A percentile compares a stretch with the other conserved stretches of the same genome.
Conservation (phyloP, 306 rosid species). For the Castanea crenata region DNA sequence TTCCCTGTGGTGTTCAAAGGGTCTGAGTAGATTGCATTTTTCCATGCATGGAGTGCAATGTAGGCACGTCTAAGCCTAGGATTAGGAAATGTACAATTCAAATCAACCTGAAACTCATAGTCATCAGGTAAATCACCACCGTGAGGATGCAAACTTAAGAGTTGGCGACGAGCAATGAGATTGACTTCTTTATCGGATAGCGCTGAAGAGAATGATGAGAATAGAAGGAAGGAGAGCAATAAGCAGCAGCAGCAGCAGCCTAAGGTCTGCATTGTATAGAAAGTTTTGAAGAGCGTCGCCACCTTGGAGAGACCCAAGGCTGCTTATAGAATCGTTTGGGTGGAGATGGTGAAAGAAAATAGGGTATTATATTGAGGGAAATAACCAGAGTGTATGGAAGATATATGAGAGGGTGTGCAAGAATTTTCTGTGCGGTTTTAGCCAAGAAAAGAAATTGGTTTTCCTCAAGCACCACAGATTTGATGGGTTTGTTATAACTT, state of each 20-base stretch:
- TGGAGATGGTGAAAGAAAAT: neutral
- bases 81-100: slow-evolving; percentile 21
- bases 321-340: slow-evolving; percentile 1
- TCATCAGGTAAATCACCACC: slow-evolving; percentile 43
- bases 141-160: slow-evolving; percentile 29
- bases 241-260: slow-evolving; percentile 14
- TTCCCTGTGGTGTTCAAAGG: slow-evolving; percentile 49
- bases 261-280: slow-evolving; percentile 28
- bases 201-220: slow-evolving; percentile 27
- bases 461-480: slow-evolving; percentile 13
- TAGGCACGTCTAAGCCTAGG: slow-evolving; percentile 52
- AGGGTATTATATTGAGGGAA: slow-evolving; percentile 26
- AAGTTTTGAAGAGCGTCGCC: neutral
- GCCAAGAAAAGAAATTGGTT: neutral
- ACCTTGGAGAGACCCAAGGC: slow-evolving; percentile 26
- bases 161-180: slow-evolving; percentile 55
- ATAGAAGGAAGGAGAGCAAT: slow-evolving; percentile 12
- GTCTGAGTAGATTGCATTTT: slow-evolving; percentile 63
- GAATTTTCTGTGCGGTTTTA: slow-evolving; percentile 20
- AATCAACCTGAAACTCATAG: slow-evolving; percentile 11
- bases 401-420: slow-evolving; percentile 29
- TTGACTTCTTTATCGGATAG: slow-evolving; percentile 48
- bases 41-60: slow-evolving; percentile 72
- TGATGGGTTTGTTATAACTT: slow-evolving; percentile 4
- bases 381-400: neutral